phyloP scores from a whole-genome alignment of 202 grass and related monocot genomes.

The Panicum hallii region DNA sequence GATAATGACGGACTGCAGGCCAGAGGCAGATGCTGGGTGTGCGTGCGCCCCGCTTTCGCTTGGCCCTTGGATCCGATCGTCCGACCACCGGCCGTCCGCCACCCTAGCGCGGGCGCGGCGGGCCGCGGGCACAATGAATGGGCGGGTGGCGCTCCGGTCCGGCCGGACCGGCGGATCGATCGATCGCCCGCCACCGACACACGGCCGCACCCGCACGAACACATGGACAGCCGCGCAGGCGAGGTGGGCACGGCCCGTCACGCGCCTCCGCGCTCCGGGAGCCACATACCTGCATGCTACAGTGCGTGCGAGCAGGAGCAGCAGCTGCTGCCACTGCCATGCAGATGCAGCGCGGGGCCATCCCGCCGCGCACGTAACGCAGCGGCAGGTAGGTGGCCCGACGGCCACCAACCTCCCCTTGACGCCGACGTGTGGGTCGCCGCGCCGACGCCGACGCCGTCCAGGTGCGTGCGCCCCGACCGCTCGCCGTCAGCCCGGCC shows the following conservation, averaged over 20 bases:
- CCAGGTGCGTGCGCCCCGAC: neutral
- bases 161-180: neutral
- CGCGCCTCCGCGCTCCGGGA: neutral
- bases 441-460: neutral
- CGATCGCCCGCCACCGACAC: constrained; percentile 42
- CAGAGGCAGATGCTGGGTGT: too few species aligned
- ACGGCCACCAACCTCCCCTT: neutral
- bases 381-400: constrained; percentile 4
- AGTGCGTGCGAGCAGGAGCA: neutral
- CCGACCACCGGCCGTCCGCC: neutral
- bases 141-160: too few species aligned
- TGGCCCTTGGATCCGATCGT: neutral
- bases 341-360: neutral
- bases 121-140: too few species aligned
- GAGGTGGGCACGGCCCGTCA: neutral
- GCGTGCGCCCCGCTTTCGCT: neutral
- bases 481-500: neutral
- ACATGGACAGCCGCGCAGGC: neutral
- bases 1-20: neutral
- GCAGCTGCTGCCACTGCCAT: neutral
- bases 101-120: neutral
- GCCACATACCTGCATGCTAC: neutral
- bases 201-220: neutral
- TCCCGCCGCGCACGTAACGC: neutral
- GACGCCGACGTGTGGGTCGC: neutral